Evolutionary conservation across 108 stramenopile genomes (phyloP), one percentile per base, ranked within the genome.

Genomic region (Skeletonema menzelii): DNA sequence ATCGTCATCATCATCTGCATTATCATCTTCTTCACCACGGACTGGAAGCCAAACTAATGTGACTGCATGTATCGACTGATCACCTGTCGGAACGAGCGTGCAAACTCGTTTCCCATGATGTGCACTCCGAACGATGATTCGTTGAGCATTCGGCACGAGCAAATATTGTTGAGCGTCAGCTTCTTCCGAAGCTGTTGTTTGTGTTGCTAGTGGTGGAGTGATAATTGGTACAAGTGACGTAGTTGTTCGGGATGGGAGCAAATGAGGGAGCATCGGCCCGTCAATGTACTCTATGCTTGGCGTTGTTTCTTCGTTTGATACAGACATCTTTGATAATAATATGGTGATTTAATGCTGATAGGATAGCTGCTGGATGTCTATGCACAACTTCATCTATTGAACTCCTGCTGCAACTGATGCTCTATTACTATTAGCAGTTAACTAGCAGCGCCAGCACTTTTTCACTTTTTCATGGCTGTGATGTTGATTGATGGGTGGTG

Each of bases 151-250:
- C 0, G 77, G 77, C 53, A 79, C 70, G 13, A 79, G 37, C n/a
- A 79, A 24, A 55, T 67, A 72, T 59, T 63, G 70, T 46, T 71
- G 47, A 30, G 35, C 38, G 20, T 64, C 53, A 1, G n/a, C 37
- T 15, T 56, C 42, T 19, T 37, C 44, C 1, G 15, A 28, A 27
- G 7, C 42, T 15, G 13, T 28, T 30, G 8, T 46, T 22, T 47
- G 27, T 13, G 44, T n/a, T 22, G 62, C 19, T 27, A 10, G 27
- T 13, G 67, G 76, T 6, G 76, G 76, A 5, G 76, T 70, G 56
- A 77, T 44, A 6, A 63, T 70, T 40, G 76, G 76, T 17, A 77
- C 76, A 28, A 77, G 76, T 15, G 76, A 77, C 7, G 76, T 60
- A 27, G 68, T 62, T 17, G 67, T 30, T 42, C 28, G 69, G 4